Evolutionary conservation across 73 alveolate genomes (phyloP).

Genomic region (Paramecium sonneborni): DNA sequence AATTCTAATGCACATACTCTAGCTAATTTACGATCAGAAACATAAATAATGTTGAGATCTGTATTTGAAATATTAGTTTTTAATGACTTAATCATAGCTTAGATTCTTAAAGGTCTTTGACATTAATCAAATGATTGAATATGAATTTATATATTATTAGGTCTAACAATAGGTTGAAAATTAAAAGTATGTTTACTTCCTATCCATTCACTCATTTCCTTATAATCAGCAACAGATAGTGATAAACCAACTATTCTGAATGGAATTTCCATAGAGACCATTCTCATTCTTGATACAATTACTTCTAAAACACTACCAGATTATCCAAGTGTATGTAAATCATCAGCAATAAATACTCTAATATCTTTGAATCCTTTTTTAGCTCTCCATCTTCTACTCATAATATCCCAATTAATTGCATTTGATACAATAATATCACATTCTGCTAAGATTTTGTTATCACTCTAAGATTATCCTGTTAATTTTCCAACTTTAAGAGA

Average conservation of each 20-base stretch:
- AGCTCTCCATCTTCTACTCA: constrained; percentile 84
- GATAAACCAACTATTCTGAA: constrained; percentile 89
- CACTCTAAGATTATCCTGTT: constrained; percentile 70
- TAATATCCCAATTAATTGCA: constrained; percentile 87
- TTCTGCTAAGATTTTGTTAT: constrained; percentile 62
- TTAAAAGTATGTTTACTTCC: constrained; percentile 78
- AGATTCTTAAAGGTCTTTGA: constrained; percentile 76
- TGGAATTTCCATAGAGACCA: constrained; percentile 74
- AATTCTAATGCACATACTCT: constrained; percentile 71
- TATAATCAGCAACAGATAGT: constrained; percentile 87
- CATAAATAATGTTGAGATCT: constrained; percentile 74
- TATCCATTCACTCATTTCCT: constrained; percentile 91
- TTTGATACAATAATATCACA: constrained; percentile 68
- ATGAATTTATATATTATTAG: constrained; percentile 80
- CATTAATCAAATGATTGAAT: constrained; percentile 81
- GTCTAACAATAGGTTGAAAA: constrained; percentile 84
- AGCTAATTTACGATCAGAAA: constrained; percentile 82
- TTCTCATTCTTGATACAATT: constrained; percentile 88
- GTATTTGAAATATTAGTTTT: not conserved
- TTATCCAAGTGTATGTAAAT: constrained; percentile 83
- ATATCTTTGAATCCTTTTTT: constrained; percentile 68
- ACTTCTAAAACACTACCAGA: constrained; percentile 79
- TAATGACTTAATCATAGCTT: not conserved
- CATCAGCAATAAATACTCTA: constrained; percentile 85
- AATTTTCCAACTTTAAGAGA: constrained; percentile 65